Evolutionary conservation across 192 early-diverging fungal genomes (phyloP).

Genomic region (Coemansia sp.): DNA sequence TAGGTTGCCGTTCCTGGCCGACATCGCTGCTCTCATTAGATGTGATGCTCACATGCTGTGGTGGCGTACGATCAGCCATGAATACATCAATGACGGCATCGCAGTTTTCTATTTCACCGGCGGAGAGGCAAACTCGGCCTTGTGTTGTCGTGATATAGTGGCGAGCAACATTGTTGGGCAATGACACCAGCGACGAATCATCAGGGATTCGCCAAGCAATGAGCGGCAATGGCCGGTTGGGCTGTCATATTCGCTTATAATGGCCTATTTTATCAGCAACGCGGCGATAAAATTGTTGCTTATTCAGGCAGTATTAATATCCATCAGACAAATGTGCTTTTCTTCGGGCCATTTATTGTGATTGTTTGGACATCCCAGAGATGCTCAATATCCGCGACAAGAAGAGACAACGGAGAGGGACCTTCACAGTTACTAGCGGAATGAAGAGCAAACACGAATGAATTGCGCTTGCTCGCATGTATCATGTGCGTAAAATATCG

Average conservation of each 20-base stretch:
- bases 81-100: neutral
- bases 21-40: neutral
- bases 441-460: neutral
- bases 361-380: neutral
- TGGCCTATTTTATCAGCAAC: neutral
- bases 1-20: neutral
- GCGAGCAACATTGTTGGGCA: neutral
- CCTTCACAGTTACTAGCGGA: constrained; percentile 8
- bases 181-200: neutral
- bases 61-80: neutral
- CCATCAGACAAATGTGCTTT: neutral
- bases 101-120: neutral
- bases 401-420: neutral
- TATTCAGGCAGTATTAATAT: neutral
- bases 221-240: neutral
- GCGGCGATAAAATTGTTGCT: neutral
- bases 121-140: neutral
- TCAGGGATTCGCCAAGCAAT: too few relatives aligned
- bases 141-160: neutral
- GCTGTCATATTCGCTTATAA: neutral
- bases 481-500: neutral
- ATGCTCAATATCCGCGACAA: neutral
- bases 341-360: neutral
- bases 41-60: neutral
- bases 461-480: neutral